A percentile compares a stretch with the other conserved stretches of the same genome.
Evolutionary conservation across 352 stramenopile species (phyloP).

Genomic region (Globisporangium viniferum): DNA sequence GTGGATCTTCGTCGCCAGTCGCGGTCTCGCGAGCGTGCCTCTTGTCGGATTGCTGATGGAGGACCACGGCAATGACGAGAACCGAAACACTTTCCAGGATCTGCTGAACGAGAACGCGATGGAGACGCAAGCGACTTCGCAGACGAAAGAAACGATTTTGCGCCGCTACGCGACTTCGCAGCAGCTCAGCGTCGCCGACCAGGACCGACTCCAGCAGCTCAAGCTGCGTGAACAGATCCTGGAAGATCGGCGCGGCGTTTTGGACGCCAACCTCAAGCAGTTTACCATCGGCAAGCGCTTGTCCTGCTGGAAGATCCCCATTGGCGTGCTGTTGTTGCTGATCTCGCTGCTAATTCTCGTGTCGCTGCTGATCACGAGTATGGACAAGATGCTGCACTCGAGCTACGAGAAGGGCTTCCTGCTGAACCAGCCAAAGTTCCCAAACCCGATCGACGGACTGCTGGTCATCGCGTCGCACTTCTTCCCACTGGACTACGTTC

Average conservation of each 20-base stretch:
- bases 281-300: conserved; percentile 44
- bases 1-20: conserved; percentile 71
- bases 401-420: conserved; percentile 68
- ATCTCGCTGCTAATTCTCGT: conserved; percentile 64
- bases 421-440: conserved; percentile 55
- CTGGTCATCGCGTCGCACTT: conserved; percentile 68
- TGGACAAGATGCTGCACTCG: conserved; percentile 79
- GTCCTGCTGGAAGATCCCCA: conserved; percentile 66
- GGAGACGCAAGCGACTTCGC: conserved; percentile 59
- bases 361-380: conserved; percentile 73
- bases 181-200: conserved; percentile 64
- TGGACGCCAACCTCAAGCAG: conserved; percentile 59
- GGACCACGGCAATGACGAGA: conserved; percentile 65
- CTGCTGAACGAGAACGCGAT: conserved; percentile 72
- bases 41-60: conserved; percentile 79
- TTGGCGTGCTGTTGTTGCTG: conserved; percentile 58
- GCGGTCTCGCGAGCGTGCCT: conserved; percentile 67
- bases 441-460: conserved; percentile 73
- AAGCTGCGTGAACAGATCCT: conserved; percentile 69
- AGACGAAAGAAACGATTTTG: conserved; percentile 72
- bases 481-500: conserved; percentile 82
- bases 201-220: conserved; percentile 70
- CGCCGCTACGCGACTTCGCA: conserved; percentile 60
- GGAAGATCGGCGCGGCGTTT: conserved; percentile 56
- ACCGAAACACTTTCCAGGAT: conserved; percentile 67